Evolutionary conservation across 2,329 filamentous ascomycete species (phyloP), one percentile per base, ranked within the genome.

Genomic region (Orbilia quercus): DNA sequence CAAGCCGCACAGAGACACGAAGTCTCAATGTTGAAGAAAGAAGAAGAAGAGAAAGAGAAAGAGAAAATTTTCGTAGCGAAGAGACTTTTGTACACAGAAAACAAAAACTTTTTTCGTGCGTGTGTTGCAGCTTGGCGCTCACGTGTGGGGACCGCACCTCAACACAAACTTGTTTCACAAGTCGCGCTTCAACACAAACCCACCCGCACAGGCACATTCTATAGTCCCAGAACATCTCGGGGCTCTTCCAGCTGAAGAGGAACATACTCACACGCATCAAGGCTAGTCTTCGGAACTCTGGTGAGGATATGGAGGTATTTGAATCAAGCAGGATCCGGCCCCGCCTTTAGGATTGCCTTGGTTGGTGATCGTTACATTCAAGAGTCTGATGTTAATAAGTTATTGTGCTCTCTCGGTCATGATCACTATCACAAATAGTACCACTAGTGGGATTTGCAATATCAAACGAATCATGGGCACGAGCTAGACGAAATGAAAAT

Each of bases 1-100:
- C 67, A 72, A 72, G 76, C 76, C 76, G 76, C 76, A 77, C 75
- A 58, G 73, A 70, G 75, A 72, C 59, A 23, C 22, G 50, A 72
- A 72, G 67, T 65, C 59, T 65, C 67, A 40, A 34, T 65, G 59
- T 44, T 63, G 54, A 34, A 62, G 51, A 36, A 60, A 72, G 50
- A 74, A 66, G 60, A 75, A 69, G 66, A 75, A 62, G 54, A 69
- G 64, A 69, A 74, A 64, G 53, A 66, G 66, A 74, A 74, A 66
- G 36, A 58, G 66, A 57, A 63, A 18, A 38, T 54, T 72, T 71
- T 57, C 48, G 62, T n/a, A 20, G 54, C 48, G 54, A 54, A 14
- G 51, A 57, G 42, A 65, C 48, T 57, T 74, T 74, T 71, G 59
- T 62, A 63, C 38, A 57, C 51, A 23, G 23, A 54, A 34, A 31